These are phyloP conservation scores for Themeda triandra DNA, from an alignment of 176 grass and related monocot genomes.

Conservation along the genomic window DNA sequence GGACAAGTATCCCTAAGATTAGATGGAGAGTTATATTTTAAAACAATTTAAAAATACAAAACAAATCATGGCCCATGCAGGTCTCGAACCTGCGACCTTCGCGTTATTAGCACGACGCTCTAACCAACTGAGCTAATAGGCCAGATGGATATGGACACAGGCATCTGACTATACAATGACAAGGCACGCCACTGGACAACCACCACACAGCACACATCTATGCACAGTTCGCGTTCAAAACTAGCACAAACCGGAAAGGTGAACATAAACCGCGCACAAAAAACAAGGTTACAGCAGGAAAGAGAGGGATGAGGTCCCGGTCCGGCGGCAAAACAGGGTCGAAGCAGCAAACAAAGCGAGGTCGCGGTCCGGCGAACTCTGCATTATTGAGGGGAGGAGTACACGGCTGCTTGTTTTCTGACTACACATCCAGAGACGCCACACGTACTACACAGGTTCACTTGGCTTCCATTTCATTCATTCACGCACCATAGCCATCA, in stretches of 20 bases:
- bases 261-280: neutral
- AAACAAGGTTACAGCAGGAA: neutral
- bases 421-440: neutral
- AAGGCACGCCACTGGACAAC: too few species aligned
- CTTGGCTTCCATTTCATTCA: neutral
- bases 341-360: too few species aligned
- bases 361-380: neutral
- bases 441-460: neutral
- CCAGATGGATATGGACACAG: neutral
- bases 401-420: neutral
- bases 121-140: slow-evolving; percentile 84
- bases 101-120: slow-evolving; percentile 94
- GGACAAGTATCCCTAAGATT: too few species aligned
- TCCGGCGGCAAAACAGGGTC: neutral
- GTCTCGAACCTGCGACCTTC: slow-evolving; percentile 85
- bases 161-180: too few species aligned
- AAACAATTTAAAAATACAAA: too few species aligned
- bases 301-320: too few species aligned
- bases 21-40: too few species aligned
- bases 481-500: neutral
- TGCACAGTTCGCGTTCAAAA: too few species aligned
- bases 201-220: too few species aligned
- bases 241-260: too few species aligned
- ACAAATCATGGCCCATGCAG: slow-evolving; percentile 12
- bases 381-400: neutral